These are phyloP conservation scores for Panaeolus cyanescens DNA, from an alignment of 768 basidiomycete species.

Conservation along the genomic window DNA sequence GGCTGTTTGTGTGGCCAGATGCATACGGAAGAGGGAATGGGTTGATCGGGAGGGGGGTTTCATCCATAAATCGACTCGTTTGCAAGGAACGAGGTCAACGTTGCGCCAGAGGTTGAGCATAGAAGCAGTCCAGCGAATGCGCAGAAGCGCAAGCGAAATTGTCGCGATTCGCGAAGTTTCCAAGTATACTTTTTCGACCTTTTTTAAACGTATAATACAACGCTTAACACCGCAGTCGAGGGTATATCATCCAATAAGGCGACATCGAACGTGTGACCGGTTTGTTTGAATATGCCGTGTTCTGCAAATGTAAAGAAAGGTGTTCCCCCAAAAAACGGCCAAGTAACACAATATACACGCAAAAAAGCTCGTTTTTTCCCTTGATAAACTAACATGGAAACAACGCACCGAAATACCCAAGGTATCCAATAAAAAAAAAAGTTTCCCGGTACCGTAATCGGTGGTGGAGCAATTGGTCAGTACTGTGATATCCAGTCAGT, in stretches of 20 bases:
- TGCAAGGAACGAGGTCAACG: constrained; percentile 1
- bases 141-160: no score
- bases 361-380: not conserved
- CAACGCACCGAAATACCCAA: not conserved
- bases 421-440: not conserved
- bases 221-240: not conserved
- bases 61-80: not conserved
- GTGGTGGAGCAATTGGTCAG: not conserved
- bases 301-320: not conserved
- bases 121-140: not conserved
- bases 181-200: not conserved
- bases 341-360: not conserved
- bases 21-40: not conserved
- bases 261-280: not conserved
- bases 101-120: not conserved
- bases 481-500: not conserved
- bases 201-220: no score
- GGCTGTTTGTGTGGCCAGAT: not conserved
- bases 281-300: not conserved
- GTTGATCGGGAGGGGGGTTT: not conserved
- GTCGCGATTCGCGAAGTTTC: not conserved
- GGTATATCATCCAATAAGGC: not conserved
- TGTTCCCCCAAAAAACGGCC: not conserved
- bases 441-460: not conserved
- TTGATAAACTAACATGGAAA: not conserved